Percentiles rank a stretch among this genome's conserved stretches.
These are phyloP conservation scores for Hamigera avellanea DNA, from an alignment of 495 filamentous ascomycete genomes.

Conservation along the genomic window DNA sequence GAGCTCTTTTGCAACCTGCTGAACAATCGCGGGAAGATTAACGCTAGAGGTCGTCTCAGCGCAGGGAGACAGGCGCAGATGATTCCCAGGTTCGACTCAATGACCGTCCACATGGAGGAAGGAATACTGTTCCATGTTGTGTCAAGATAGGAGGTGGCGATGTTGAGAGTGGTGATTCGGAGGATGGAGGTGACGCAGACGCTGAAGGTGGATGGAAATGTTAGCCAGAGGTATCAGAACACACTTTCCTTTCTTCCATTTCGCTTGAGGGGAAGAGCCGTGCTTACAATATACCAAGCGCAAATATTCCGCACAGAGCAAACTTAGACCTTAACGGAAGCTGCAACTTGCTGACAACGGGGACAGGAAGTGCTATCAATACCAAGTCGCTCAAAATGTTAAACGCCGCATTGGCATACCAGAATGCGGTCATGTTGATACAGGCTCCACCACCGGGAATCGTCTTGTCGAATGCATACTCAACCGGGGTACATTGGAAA, in stretches of 20 bases:
- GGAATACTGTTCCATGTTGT: conserved; percentile 17
- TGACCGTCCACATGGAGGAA: conserved; percentile 33
- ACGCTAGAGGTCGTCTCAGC: conserved; percentile 16
- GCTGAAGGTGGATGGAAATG: conserved; percentile 6
- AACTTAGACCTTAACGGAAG: conserved; percentile 9
- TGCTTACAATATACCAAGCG: conserved; percentile 16
- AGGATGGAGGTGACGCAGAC: conserved; percentile 21
- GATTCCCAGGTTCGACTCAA: conserved; percentile 48
- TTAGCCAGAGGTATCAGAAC: not conserved
- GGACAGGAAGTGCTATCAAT: conserved; percentile 25
- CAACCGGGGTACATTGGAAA: conserved; percentile 33
- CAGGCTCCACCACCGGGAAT: conserved; percentile 17
- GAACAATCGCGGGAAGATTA: conserved; percentile 11
- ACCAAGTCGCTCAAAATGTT: conserved; percentile 31
- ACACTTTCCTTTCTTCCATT: too few relatives aligned
- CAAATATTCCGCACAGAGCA: conserved; percentile 13
- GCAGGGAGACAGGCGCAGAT: conserved; percentile 39
- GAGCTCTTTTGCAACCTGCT: not conserved
- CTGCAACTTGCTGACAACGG: conserved; percentile 9
- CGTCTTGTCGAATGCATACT: conserved; percentile 23
- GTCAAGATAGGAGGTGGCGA: conserved; percentile 12
- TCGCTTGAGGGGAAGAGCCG: too few relatives aligned
- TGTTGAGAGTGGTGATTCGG: conserved; percentile 18
- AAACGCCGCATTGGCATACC: conserved; percentile 28
- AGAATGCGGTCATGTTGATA: conserved; percentile 27